Conservation (phyloP, 2,329 filamentous ascomycete species). For the Alternaria panax region DNA sequence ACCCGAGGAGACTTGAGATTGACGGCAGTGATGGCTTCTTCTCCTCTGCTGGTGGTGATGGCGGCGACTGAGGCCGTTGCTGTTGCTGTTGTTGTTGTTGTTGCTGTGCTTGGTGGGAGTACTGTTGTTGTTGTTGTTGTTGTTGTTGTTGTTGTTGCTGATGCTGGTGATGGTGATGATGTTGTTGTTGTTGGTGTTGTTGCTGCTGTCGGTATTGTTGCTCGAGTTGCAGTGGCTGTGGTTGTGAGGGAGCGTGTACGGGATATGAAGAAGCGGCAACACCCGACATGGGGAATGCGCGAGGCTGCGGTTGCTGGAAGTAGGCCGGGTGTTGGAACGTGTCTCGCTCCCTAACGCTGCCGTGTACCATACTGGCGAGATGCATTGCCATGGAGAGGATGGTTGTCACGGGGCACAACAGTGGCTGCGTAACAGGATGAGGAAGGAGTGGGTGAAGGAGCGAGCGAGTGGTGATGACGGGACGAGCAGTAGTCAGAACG, state of each 20-base stretch:
- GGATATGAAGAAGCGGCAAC: conserved; percentile 28
- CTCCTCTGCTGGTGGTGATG: conserved; percentile 79
- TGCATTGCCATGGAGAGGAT: conserved; percentile 50
- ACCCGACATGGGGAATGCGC: conserved; percentile 34
- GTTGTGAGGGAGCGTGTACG: conserved; percentile 12
- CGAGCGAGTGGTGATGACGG: conserved; percentile 31
- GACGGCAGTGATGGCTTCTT: conserved; percentile 87
- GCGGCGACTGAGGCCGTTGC: conserved; percentile 66
- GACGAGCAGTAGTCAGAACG: conserved; percentile 27
- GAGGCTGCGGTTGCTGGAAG: conserved; percentile 49
- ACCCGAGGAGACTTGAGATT: conserved; percentile 86
- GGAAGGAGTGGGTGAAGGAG: conserved; percentile 19
- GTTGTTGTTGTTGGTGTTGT: conserved; percentile 50
- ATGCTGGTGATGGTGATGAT: conserved; percentile 54
- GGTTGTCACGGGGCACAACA: conserved; percentile 42
- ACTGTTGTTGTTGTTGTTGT: conserved; percentile 34
- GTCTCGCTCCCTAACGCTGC: conserved; percentile 51
- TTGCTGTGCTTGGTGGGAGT: conserved; percentile 29
- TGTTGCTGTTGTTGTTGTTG: conserved; percentile 39
- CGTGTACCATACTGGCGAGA: conserved; percentile 55
- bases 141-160: conserved; percentile 35
- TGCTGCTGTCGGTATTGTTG: conserved; percentile 52
- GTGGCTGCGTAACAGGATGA: conserved; percentile 41
- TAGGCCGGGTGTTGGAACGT: conserved; percentile 43
- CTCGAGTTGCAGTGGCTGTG: conserved; percentile 30